A percentile compares a stretch with the other conserved stretches of the same genome.
These are phyloP conservation scores for Cucumis cinereus DNA, from an alignment of 306 rosid genomes.

Conservation along the genomic window DNA sequence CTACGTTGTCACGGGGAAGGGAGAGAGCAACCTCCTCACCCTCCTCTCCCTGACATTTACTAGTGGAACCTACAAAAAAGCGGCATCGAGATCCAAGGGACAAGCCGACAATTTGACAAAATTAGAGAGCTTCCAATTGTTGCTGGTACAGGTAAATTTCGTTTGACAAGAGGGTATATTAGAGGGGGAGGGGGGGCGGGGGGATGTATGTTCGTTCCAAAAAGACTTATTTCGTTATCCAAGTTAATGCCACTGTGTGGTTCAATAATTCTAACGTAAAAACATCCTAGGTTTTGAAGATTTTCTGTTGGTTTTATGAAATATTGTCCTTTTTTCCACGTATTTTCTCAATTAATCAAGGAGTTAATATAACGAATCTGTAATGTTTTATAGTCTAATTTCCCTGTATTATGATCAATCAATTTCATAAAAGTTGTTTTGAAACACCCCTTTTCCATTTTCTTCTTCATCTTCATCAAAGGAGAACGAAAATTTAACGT, in stretches of 20 bases:
- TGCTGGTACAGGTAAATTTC: background rate
- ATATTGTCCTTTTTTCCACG: background rate
- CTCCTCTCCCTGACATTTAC: background rate
- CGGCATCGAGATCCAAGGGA: constrained; percentile 2
- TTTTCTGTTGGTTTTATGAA: background rate
- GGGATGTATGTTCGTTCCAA: too few relatives aligned
- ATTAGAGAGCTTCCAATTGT: background rate
- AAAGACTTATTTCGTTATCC: background rate
- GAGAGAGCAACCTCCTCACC: background rate
- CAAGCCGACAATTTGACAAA: background rate
- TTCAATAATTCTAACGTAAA: background rate
- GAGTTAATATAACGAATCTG: background rate
- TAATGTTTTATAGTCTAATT: background rate
- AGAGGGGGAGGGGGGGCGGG: too few relatives aligned
- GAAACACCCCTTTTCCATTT: background rate
- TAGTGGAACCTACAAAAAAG: background rate
- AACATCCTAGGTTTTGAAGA: background rate
- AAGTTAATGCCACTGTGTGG: background rate
- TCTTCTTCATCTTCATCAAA: too few relatives aligned
- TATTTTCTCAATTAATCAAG: background rate
- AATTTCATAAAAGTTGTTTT: background rate
- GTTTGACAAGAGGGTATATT: constrained; percentile 1
- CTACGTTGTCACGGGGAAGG: background rate
- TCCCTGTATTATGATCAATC: background rate
- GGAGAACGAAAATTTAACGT: too few relatives aligned